These are phyloP conservation scores for Paspalum notatum DNA, from an alignment of 176 grass and related monocot species.

Conservation along the genomic window DNA sequence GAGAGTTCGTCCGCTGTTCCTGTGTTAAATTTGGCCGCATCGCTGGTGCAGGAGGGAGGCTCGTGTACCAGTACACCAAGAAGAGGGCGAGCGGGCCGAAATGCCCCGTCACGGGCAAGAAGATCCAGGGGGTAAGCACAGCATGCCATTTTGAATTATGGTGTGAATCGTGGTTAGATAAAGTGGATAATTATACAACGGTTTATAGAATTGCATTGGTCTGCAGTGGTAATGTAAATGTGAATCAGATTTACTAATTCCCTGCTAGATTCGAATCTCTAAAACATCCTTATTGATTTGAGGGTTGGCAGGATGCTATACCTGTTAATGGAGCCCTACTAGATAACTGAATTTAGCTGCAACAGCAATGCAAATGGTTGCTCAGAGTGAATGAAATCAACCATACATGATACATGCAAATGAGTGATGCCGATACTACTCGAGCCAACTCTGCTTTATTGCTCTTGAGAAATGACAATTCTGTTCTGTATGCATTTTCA, in stretches of 20 bases:
- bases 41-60: slow-evolving; percentile 66
- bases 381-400: background rate
- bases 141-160: background rate
- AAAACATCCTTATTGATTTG: no score
- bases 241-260: no score
- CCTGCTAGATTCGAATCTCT: no score
- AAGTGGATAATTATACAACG: background rate
- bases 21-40: background rate
- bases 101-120: slow-evolving; percentile 88
- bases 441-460: no score
- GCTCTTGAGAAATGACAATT: no score
- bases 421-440: background rate
- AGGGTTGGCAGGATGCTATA: no score
- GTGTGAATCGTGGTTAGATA: background rate
- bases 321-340: no score
- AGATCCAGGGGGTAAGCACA: slow-evolving; percentile 86
- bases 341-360: background rate
- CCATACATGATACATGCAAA: background rate
- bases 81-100: slow-evolving; percentile 92
- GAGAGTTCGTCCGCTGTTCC: background rate
- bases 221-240: background rate
- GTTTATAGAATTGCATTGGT: background rate
- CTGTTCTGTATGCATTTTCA: no score
- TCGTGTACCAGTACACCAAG: slow-evolving; percentile 86
- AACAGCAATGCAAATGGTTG: background rate